Conservation (phyloP, 2,329 filamentous ascomycete genomes). For the Talaromyces albobiverticillius region DNA sequence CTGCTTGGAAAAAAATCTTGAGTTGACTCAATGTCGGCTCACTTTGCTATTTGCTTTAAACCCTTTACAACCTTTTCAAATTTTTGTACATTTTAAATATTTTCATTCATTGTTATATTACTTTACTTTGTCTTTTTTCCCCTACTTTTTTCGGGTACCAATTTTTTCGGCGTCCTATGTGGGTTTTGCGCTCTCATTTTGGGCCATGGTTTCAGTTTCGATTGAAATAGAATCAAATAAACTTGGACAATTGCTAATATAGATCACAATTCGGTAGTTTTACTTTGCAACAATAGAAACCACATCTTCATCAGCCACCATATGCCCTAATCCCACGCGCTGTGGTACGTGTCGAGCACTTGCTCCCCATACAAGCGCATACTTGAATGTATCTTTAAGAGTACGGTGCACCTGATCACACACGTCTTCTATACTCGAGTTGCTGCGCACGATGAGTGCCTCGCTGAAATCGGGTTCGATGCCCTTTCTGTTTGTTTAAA, state of each 20-base stretch:
- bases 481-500: slow-evolving; percentile 64
- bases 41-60: too few species aligned
- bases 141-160: not conserved
- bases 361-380: slow-evolving; percentile 95
- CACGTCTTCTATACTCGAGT: slow-evolving; percentile 91
- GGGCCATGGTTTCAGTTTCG: too few species aligned
- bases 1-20: slow-evolving; percentile 20
- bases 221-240: not conserved
- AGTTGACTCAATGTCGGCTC: not conserved
- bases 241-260: not conserved
- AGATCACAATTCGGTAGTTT: not conserved
- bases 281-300: slow-evolving; percentile 61
- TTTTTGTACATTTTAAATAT: not conserved
- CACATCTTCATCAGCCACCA: slow-evolving; percentile 69
- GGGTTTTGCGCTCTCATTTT: not conserved
- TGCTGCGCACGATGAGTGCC: slow-evolving; percentile 85
- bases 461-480: slow-evolving; percentile 84
- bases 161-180: not conserved
- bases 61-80: not conserved
- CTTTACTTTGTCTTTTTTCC: not conserved
- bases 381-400: slow-evolving; percentile 98
- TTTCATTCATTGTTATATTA: not conserved
- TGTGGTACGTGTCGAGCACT: slow-evolving; percentile 94
- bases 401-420: slow-evolving; percentile 93
- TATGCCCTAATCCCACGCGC: slow-evolving; percentile 79